These are phyloP conservation scores for Cutaneotrichosporon dermatis DNA, from an alignment of 1,284 basidiomycete genomes.

Conservation along the genomic window DNA sequence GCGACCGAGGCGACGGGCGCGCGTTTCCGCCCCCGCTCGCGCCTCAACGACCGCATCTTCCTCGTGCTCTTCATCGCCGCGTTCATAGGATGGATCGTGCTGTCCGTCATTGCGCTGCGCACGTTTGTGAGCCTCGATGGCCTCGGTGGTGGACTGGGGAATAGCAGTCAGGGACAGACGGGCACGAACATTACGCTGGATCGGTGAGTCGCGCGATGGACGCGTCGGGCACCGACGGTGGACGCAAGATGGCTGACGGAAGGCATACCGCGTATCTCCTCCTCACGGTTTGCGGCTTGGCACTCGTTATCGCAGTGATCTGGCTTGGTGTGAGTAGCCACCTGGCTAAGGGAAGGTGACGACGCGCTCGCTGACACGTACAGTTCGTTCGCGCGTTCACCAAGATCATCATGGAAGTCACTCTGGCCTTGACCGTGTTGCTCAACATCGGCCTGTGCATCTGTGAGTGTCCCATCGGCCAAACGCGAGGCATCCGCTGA, in stretches of 20 bases:
- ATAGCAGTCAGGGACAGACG: slow-evolving; percentile 26
- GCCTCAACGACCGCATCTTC: slow-evolving; percentile 67
- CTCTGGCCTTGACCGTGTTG: slow-evolving; percentile 63
- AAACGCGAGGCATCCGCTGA: too few species aligned
- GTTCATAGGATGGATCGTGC: slow-evolving; percentile 62
- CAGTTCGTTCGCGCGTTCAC: slow-evolving; percentile 68
- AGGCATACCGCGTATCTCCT: slow-evolving; percentile 63
- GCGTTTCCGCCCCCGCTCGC: slow-evolving; percentile 64
- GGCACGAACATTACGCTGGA: slow-evolving; percentile 31
- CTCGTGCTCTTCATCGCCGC: slow-evolving; percentile 65
- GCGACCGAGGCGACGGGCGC: slow-evolving; percentile 54
- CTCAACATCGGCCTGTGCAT: slow-evolving; percentile 60
- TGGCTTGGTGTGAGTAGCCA: slow-evolving; percentile 35
- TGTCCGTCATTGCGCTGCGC: slow-evolving; percentile 63
- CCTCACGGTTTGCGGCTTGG: slow-evolving; percentile 61
- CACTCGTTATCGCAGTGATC: slow-evolving; percentile 53
- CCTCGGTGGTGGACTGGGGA: slow-evolving; percentile 48
- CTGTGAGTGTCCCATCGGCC: slow-evolving; percentile 29
- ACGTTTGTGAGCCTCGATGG: slow-evolving; percentile 63
- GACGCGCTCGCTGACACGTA: not conserved
- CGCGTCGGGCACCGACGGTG: too few species aligned
- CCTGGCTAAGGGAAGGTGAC: not conserved
- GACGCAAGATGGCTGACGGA: not conserved
- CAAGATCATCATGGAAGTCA: slow-evolving; percentile 72
- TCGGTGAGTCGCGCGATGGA: slow-evolving; percentile 23